Evolutionary conservation across 1,284 basidiomycete genomes (phyloP).

Genomic region (Melampsora abietis-canadensis): DNA sequence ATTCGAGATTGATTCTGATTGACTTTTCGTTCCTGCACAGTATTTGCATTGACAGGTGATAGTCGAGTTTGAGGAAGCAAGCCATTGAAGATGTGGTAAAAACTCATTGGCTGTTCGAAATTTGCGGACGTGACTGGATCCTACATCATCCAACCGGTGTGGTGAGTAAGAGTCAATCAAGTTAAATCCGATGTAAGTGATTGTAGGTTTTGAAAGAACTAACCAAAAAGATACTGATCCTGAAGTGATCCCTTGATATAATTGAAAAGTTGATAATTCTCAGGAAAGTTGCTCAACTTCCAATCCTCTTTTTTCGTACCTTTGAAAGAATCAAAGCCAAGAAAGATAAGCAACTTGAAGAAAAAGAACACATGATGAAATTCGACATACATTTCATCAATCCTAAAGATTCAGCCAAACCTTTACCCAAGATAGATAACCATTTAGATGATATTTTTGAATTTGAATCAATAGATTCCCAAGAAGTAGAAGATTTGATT

Average conservation of each 20-base stretch:
- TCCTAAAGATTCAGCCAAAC: slow-evolving; percentile 14
- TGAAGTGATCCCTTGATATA: slow-evolving; percentile 14
- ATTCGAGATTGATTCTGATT: slow-evolving; percentile 64
- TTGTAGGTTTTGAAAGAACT: neutral
- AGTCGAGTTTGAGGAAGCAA: slow-evolving; percentile 39
- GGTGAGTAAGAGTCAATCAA: too few relatives aligned
- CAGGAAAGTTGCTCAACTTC: slow-evolving; percentile 15
- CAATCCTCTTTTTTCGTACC: slow-evolving; percentile 21
- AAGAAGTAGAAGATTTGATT: neutral
- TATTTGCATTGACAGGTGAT: slow-evolving; percentile 71
- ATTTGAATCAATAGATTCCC: neutral
- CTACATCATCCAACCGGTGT: neutral
- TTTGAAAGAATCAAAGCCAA: neutral
- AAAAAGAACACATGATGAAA: neutral
- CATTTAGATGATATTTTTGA: slow-evolving; percentile 11
- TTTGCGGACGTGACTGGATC: slow-evolving; percentile 4
- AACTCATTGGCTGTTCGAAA: slow-evolving; percentile 35
- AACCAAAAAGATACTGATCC: slow-evolving; percentile 23
- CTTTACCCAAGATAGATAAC: slow-evolving; percentile 26
- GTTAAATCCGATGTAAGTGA: too few relatives aligned
- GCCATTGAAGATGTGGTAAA: slow-evolving; percentile 34
- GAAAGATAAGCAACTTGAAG: neutral
- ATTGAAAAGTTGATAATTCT: slow-evolving; percentile 36
- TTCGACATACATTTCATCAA: slow-evolving; percentile 24
- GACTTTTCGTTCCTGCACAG: slow-evolving; percentile 63